A percentile compares a stretch with the other conserved stretches of the same genome.
phyloP scores from a whole-genome alignment of 73 alveolate species.

The Effrenium voratum region DNA sequence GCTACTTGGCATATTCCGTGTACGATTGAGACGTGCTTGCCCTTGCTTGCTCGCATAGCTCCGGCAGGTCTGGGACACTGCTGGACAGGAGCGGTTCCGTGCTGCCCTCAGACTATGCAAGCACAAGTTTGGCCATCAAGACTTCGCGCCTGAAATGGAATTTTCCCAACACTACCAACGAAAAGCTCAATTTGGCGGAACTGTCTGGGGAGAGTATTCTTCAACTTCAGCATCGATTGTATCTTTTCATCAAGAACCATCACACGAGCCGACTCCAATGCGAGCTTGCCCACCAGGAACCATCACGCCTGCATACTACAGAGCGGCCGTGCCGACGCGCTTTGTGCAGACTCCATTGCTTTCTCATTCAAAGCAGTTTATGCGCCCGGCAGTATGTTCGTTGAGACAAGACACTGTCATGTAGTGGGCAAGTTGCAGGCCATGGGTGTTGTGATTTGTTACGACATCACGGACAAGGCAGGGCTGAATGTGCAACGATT shows the following conservation, averaged over 20 bases:
- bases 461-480: slow-evolving; percentile 93
- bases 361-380: background rate
- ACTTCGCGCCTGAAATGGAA: no score
- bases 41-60: no score
- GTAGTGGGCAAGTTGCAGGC: slow-evolving; percentile 4
- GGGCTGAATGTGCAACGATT: background rate
- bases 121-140: no score
- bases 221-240: background rate
- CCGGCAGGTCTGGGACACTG: slow-evolving; percentile 85
- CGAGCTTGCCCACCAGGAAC: slow-evolving; percentile 65
- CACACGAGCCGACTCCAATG: background rate
- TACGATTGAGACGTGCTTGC: no score
- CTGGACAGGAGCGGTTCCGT: slow-evolving; percentile 94
- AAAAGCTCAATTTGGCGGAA: background rate
- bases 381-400: no score
- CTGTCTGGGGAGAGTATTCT: background rate
- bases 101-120: background rate
- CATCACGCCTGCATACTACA: slow-evolving; percentile 92
- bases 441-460: slow-evolving; percentile 91
- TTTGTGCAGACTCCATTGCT: background rate
- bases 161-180: background rate
- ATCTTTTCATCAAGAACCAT: background rate
- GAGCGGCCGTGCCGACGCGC: slow-evolving; percentile 60
- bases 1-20: no score
- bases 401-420: background rate